Percentiles rank a stretch among this genome's conserved stretches.
phyloP scores from a whole-genome alignment of 371 early-diverging fungal species.

The Mucor indicus region DNA sequence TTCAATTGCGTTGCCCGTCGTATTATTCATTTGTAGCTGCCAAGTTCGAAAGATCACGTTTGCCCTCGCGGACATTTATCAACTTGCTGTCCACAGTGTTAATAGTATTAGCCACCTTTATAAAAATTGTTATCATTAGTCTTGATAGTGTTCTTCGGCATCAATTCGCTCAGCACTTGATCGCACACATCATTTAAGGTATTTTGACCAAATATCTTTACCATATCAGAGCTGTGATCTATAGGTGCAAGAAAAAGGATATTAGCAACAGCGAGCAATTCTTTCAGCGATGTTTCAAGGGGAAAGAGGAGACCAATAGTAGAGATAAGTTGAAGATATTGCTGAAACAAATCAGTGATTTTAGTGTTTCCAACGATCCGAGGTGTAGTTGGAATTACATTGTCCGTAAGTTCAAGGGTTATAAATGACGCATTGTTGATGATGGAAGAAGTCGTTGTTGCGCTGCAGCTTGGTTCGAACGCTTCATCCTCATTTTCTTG shows the following conservation, averaged over 20 bases:
- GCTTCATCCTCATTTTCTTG: constrained; percentile 4
- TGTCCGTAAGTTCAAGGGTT: constrained; percentile 16
- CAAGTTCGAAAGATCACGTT: constrained; percentile 17
- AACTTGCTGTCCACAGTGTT: constrained; percentile 16
- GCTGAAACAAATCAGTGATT: constrained; percentile 19
- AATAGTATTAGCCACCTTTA: constrained; percentile 17
- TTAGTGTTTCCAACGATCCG: constrained; percentile 15
- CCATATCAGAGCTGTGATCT: constrained; percentile 11
- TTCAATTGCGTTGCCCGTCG: constrained; percentile 13
- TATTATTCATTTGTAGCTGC: constrained; percentile 17
- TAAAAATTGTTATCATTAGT: constrained; percentile 22
- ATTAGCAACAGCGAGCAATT: constrained; percentile 13
- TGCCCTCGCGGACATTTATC: constrained; percentile 19
- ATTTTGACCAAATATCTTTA: constrained; percentile 19
- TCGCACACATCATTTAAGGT: constrained; percentile 18
- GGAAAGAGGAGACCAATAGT: constrained; percentile 12
- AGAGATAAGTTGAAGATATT: constrained; percentile 10
- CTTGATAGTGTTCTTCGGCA: constrained; percentile 14
- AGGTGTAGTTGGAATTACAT: constrained; percentile 16
- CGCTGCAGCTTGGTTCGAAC: constrained; percentile 15
- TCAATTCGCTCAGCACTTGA: constrained; percentile 20
- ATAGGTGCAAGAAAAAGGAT: constrained; percentile 21
- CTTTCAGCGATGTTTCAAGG: constrained; percentile 20
- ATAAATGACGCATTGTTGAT: constrained; percentile 15
- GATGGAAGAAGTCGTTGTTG: constrained; percentile 15